Evolutionary conservation across 1,284 basidiomycete genomes (phyloP).

Genomic region (Amylostereum areolatum): DNA sequence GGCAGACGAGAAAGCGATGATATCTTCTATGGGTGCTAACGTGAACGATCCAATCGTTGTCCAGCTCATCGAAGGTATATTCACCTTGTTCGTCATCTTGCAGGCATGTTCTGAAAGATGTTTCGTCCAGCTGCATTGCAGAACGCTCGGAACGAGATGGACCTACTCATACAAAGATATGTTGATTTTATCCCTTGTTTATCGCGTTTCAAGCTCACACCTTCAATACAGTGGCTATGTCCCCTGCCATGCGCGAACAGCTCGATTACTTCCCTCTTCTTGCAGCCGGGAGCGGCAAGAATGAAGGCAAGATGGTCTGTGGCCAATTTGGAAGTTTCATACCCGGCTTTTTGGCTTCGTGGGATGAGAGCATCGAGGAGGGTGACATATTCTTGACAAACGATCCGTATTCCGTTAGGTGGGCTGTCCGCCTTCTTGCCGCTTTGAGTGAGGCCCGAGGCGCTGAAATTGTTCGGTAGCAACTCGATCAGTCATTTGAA

Average conservation of each 20-base stretch:
- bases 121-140: conserved; percentile 16
- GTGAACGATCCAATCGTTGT: conserved; percentile 20
- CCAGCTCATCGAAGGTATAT: conserved; percentile 22
- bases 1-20: conserved; percentile 7
- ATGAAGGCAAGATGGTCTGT: conserved; percentile 24
- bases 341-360: conserved; percentile 19
- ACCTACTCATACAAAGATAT: conserved; percentile 20
- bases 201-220: background rate
- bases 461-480: background rate
- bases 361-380: conserved; percentile 24
- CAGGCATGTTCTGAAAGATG: too few species aligned
- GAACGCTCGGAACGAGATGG: conserved; percentile 25
- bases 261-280: conserved; percentile 26
- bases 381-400: conserved; percentile 24
- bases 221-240: conserved; percentile 16
- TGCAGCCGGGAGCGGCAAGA: conserved; percentile 22
- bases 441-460: background rate
- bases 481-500: conserved; percentile 1
- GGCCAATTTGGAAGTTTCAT: conserved; percentile 24
- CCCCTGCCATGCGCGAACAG: conserved; percentile 27
- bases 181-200: background rate
- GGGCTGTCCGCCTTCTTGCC: background rate
- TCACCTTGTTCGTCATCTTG: too few species aligned
- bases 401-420: conserved; percentile 18
- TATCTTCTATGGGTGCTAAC: background rate